Evolutionary conservation across 1,284 basidiomycete genomes (phyloP).

Genomic region (Trichosporon ovoides): DNA sequence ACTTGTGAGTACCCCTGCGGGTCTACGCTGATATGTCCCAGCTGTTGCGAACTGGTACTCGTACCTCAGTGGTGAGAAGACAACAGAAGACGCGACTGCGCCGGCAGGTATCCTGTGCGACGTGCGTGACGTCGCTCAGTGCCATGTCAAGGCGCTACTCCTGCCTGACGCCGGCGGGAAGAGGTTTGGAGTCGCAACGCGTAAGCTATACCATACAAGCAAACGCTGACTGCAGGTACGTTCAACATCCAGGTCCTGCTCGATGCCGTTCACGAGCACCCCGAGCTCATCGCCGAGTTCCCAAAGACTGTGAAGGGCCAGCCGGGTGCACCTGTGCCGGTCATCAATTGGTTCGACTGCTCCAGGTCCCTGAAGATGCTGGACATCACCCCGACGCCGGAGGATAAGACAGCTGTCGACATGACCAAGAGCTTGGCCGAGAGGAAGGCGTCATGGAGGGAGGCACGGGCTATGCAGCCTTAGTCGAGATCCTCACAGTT

Average conservation of each 20-base stretch:
- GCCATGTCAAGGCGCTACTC: conserved; percentile 21
- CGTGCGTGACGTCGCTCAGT: conserved; percentile 26
- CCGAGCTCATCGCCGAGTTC: conserved; percentile 15
- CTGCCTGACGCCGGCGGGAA: conserved; percentile 23
- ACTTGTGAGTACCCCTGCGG: conserved; percentile 17
- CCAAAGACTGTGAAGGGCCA: conserved; percentile 17
- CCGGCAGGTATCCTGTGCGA: conserved; percentile 28
- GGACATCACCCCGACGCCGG: conserved; percentile 13
- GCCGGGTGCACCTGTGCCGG: conserved; percentile 19
- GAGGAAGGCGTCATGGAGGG: conserved; percentile 1
- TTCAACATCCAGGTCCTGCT: conserved; percentile 24
- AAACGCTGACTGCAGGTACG: conserved; percentile 13
- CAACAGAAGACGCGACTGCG: conserved; percentile 22
- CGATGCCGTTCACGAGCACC: conserved; percentile 14
- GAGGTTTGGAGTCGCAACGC: conserved; percentile 24
- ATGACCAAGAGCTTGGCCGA: conserved; percentile 25
- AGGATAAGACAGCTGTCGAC: conserved; percentile 22
- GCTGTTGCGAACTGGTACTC: conserved; percentile 27
- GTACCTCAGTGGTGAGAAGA: conserved; percentile 25
- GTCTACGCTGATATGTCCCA: neutral
- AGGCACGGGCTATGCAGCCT: neutral
- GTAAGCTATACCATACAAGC: conserved; percentile 6
- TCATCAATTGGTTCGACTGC: conserved; percentile 26
- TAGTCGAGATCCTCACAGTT: neutral
- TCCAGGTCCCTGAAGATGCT: conserved; percentile 16